phyloP scores from a whole-genome alignment of 495 filamentous ascomycete genomes.

The Cairneyella variabilis region DNA sequence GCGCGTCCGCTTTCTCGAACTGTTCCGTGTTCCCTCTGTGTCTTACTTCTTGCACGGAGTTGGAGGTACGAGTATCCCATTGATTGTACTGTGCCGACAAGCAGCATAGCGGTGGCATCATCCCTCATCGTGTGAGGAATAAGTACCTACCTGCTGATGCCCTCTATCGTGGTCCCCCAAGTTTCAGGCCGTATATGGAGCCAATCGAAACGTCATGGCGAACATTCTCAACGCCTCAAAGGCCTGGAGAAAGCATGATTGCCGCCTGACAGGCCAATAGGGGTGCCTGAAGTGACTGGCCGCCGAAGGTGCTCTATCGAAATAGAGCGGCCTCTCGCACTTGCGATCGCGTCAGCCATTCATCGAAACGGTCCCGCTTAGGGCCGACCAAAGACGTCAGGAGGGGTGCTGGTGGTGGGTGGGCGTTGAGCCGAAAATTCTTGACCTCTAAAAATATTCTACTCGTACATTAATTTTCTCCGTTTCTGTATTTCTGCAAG shows the following conservation, averaged over 20 bases:
- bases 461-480: too few relatives aligned
- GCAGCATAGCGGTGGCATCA: too few relatives aligned
- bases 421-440: background rate
- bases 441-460: too few relatives aligned
- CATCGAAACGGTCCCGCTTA: background rate
- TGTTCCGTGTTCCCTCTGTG: background rate
- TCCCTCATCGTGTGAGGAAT: too few relatives aligned
- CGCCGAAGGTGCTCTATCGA: background rate
- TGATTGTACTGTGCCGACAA: background rate
- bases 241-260: background rate
- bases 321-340: constrained; percentile 1
- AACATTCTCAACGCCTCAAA: background rate
- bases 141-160: constrained; percentile 1
- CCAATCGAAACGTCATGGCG: constrained; percentile 7
- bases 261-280: constrained; percentile 5
- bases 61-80: background rate
- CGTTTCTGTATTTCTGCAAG: too few relatives aligned
- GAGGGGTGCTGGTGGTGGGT: background rate
- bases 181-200: background rate
- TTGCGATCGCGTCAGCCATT: background rate
- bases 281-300: background rate
- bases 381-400: background rate
- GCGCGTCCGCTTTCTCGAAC: background rate
- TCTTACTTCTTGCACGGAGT: too few relatives aligned
- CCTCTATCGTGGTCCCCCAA: background rate